Percentiles rank a stretch among this genome's conserved stretches.
These are phyloP conservation scores for Echites panduratus DNA, from an alignment of 257 asterid species.

Conservation along the genomic window DNA sequence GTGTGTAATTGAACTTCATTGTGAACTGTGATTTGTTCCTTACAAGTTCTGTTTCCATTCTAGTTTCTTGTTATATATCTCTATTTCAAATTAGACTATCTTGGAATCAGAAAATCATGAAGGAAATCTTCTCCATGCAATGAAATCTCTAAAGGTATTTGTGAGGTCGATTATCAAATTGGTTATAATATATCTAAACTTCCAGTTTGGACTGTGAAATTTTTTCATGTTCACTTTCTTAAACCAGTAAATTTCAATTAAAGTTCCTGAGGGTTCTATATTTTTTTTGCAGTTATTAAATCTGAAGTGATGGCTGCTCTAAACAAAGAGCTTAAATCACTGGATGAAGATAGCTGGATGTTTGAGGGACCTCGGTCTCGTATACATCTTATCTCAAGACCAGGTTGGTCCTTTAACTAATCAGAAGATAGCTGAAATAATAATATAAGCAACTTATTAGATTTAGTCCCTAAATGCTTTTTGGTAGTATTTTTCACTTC, in stretches of 20 bases:
- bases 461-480: too few relatives aligned
- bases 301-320: constrained; percentile 71
- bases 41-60: background rate
- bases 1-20: background rate
- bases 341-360: constrained; percentile 97
- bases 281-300: constrained; percentile 50
- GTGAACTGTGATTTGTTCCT: background rate
- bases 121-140: background rate
- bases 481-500: too few relatives aligned
- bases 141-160: background rate
- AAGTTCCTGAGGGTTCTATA: constrained; percentile 3
- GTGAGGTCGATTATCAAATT: background rate
- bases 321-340: constrained; percentile 75
- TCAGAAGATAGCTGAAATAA: background rate
- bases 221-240: background rate
- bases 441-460: too few relatives aligned
- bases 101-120: background rate
- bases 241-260: background rate
- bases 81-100: background rate
- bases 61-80: background rate
- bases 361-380: constrained; percentile 94
- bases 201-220: background rate
- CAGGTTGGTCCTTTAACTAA: constrained; percentile 32
- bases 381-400: constrained; percentile 62
- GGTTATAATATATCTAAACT: background rate